These are phyloP conservation scores for Penicillium dipodomyicola DNA, from an alignment of 495 filamentous ascomycete genomes.

Conservation along the genomic window DNA sequence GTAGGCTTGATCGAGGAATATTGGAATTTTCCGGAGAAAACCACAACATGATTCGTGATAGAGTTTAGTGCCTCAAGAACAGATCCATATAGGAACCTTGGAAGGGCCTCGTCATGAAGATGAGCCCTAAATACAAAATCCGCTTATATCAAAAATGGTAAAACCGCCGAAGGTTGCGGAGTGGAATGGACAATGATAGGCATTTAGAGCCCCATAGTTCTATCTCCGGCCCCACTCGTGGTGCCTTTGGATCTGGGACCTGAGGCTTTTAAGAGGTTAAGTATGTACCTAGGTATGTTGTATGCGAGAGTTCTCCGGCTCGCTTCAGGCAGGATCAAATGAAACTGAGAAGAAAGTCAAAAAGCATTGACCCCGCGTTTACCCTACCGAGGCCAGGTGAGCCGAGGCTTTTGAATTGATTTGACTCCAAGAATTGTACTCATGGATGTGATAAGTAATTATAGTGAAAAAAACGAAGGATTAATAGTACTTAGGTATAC, in stretches of 20 bases:
- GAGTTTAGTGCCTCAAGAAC: neutral
- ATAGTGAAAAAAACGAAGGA: too few relatives aligned
- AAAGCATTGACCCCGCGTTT: neutral
- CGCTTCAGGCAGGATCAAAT: neutral
- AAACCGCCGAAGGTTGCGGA: conserved; percentile 21
- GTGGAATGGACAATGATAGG: conserved; percentile 18
- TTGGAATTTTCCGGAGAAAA: neutral
- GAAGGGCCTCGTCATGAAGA: conserved; percentile 5
- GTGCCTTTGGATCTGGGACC: conserved; percentile 17
- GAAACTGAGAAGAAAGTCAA: neutral
- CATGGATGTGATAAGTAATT: too few relatives aligned
- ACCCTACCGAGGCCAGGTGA: neutral
- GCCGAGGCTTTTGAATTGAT: neutral
- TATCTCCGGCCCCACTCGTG: conserved; percentile 20
- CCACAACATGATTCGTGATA: neutral
- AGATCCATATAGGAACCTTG: neutral
- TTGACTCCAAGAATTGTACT: too few relatives aligned
- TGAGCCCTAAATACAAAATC: conserved; percentile 12
- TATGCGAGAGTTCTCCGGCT: neutral
- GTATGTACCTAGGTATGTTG: neutral
- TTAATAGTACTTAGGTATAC: too few relatives aligned
- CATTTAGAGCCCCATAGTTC: conserved; percentile 31
- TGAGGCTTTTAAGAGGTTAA: neutral
- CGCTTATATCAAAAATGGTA: conserved; percentile 22
- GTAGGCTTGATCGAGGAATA: neutral